These are phyloP conservation scores for Scedosporium aurantiacum DNA, from an alignment of 2,329 filamentous ascomycete genomes.

Conservation along the genomic window DNA sequence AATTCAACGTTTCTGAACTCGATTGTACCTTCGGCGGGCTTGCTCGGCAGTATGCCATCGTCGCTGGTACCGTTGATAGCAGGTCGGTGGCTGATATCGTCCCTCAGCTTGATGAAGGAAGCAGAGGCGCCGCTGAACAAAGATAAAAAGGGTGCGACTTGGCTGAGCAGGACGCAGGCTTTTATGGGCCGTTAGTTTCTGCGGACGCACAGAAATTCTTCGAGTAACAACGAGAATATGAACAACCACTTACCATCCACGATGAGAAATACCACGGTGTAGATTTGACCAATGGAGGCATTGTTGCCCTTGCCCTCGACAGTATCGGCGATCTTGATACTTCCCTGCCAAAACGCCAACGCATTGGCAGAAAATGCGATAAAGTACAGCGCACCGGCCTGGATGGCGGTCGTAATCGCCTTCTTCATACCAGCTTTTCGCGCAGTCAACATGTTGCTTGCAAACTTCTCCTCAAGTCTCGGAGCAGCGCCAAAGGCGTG, in stretches of 20 bases:
- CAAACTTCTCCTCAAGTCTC: constrained; percentile 49
- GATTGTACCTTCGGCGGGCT: constrained; percentile 25
- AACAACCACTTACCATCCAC: constrained; percentile 36
- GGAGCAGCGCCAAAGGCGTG: constrained; percentile 51
- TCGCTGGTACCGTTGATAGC: constrained; percentile 31
- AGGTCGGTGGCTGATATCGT: constrained; percentile 43
- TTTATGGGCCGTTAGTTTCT: not conserved
- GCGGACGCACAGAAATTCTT: too few relatives aligned
- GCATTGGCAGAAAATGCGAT: constrained; percentile 57
- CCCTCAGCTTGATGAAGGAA: constrained; percentile 44
- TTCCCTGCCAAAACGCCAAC: constrained; percentile 58
- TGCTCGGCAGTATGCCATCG: not conserved
- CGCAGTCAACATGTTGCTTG: constrained; percentile 36
- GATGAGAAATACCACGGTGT: constrained; percentile 54
- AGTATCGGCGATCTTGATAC: constrained; percentile 33
- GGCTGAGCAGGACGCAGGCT: constrained; percentile 51
- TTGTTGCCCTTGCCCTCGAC: constrained; percentile 21
- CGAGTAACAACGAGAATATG: too few relatives aligned
- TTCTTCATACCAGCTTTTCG: constrained; percentile 46
- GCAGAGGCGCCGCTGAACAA: constrained; percentile 47
- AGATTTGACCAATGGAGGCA: constrained; percentile 36
- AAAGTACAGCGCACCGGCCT: constrained; percentile 54
- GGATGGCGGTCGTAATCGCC: constrained; percentile 38
- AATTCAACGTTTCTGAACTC: constrained; percentile 32
- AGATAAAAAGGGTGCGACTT: constrained; percentile 51